Evolutionary conservation across 2,329 filamentous ascomycete genomes (phyloP), one percentile per base, ranked within the genome.

Genomic region (Stemphylium vesicarium): DNA sequence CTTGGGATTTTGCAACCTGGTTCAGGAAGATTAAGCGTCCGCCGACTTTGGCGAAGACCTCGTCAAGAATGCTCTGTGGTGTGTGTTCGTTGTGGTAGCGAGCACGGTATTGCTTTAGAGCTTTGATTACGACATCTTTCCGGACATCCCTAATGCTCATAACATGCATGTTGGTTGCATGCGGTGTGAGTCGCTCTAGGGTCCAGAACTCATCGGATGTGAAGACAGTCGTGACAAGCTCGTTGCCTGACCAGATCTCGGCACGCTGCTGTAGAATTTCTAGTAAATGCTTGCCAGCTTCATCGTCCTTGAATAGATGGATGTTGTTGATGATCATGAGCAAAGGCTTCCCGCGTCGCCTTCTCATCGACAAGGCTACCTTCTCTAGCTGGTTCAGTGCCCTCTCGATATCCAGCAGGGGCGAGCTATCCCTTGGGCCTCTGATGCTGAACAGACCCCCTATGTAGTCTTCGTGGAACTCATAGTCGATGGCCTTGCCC

Each of bases 171-270:
- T 95, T 87, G 3, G 92, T 96, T 3, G 92, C 91, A 52, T 96
- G 88, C 70, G 91, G 88, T 79, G 96, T 97, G 49, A 99, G 80
- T 11, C 92, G 86, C 75, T 99, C 95, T 65, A 96, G 96, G 0
- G 98, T 90, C 95, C 94, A 99, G 77, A 96, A 97, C 74, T 98
- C 94, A 73, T 99, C 95, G 47, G 88, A 93, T 75, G 96, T 98
- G 77, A 99, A 92, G 16, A 99, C 87, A 79, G 91, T 86, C 0
- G 94, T 98, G 33, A 96, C 90, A 5, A 98, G 83, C 60, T 92
- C 93, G 31, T 90, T 87, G 1, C 92, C 93, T 0, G 94, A 92
- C 95, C 95, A 99, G 72, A 95, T 90, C 75, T 99, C 95, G 0
- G 95, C 94, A 33, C 93, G 86, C 73, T 99, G 95, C 71, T 99